Percentiles rank a stretch among this genome's conserved stretches.
These are phyloP conservation scores for Ciborinia camelliae DNA, from an alignment of 2,329 filamentous ascomycete genomes.

Conservation along the genomic window DNA sequence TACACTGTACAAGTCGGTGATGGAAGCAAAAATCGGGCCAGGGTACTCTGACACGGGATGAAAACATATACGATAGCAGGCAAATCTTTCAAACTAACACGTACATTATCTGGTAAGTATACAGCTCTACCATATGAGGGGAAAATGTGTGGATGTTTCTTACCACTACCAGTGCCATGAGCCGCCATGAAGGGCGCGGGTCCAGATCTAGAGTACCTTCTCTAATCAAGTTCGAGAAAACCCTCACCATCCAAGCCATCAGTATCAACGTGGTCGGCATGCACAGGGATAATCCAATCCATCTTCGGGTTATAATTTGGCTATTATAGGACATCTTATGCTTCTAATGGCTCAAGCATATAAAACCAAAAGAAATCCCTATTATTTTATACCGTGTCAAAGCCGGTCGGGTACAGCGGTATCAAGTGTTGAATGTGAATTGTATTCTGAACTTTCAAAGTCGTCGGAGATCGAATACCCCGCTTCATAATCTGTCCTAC, in stretches of 20 bases:
- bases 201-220: background rate
- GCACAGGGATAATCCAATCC: background rate
- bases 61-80: conserved; percentile 57
- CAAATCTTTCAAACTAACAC: background rate
- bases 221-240: background rate
- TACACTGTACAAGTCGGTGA: conserved; percentile 62
- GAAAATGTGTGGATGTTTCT: background rate
- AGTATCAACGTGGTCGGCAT: background rate
- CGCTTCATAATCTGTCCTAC: background rate
- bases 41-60: conserved; percentile 65
- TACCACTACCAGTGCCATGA: background rate
- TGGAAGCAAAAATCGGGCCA: conserved; percentile 59
- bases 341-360: too few species aligned
- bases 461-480: background rate
- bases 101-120: background rate
- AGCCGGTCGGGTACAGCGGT: too few species aligned
- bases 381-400: too few species aligned
- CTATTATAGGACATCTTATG: background rate
- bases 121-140: background rate
- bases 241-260: background rate
- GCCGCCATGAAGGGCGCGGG: background rate
- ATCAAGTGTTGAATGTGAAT: too few species aligned
- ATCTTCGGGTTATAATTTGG: background rate
- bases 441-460: too few species aligned
- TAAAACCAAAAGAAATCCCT: too few species aligned